Conservation (phyloP, 2,329 filamentous ascomycete genomes). For the Epichloe festucae region DNA sequence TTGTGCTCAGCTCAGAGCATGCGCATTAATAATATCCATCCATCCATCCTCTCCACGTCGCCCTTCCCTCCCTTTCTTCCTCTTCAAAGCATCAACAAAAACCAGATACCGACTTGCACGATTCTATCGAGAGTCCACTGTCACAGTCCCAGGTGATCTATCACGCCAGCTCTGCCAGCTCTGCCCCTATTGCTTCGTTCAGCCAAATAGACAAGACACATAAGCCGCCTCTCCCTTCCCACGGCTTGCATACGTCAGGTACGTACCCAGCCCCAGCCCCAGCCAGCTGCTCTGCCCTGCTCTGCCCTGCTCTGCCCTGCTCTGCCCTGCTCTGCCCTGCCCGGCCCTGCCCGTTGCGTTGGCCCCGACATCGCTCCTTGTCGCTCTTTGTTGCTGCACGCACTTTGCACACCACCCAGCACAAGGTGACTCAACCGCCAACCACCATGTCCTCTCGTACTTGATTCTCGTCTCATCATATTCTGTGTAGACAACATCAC, state of each 20-base stretch:
- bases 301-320: too few relatives aligned
- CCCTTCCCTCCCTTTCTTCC: conserved; percentile 24
- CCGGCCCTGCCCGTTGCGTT: too few relatives aligned
- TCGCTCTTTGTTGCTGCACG: background rate
- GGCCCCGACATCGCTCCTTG: background rate
- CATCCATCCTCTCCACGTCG: conserved; percentile 18
- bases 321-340: too few relatives aligned
- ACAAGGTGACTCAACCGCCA: conserved; percentile 10
- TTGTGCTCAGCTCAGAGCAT: background rate
- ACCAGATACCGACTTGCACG: conserved; percentile 36
- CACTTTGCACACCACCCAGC: background rate
- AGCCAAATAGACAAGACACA: conserved; percentile 8
- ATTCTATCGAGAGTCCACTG: conserved; percentile 42
- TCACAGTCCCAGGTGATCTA: conserved; percentile 42
- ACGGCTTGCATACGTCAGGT: conserved; percentile 20
- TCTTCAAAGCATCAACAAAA: conserved; percentile 36
- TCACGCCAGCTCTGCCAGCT: conserved; percentile 37
- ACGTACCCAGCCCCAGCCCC: conserved; percentile 13
- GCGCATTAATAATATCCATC: conserved; percentile 13
- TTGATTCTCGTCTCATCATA: background rate
- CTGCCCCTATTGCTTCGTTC: conserved; percentile 16
- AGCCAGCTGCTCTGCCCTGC: too few relatives aligned
- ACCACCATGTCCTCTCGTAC: background rate
- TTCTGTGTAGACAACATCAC: background rate
- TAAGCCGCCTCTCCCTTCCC: conserved; percentile 12